Evolutionary conservation across 176 grass and related monocot genomes (phyloP), one percentile per base, ranked within the genome.

Genomic region (Zoysia japonica): DNA sequence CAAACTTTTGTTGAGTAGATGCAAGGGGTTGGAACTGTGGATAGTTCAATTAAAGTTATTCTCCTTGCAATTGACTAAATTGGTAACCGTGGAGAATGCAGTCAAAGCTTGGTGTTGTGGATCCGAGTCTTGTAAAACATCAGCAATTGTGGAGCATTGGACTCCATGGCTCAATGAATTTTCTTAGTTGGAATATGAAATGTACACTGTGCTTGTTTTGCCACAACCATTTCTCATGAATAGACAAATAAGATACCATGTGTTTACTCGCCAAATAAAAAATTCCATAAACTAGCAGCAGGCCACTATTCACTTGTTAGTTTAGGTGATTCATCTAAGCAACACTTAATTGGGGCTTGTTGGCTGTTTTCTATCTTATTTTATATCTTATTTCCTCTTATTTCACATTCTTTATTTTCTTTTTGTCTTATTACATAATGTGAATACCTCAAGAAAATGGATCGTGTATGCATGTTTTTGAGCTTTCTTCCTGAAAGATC

Each of bases 401-500:
- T 62, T 20, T 15, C 38, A 44, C 47, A 28, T 15, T 1, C 62
- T 61, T 3, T 65, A 49, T 8, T 70, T 54, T 50, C 10, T 13
- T 41, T 17, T n/a, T 7, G 19, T 55, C 66, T 68, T 74, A 68
- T 74, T 13, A 55, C 47, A 38, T 20, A 67, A 85, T 53, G 3
- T 35, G 4, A 61, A 16, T 12, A 40, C 7, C 49, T 66, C 19
- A 80, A 85, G 43, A 55, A 49, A 57, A 75, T 68, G 16, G 46
- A 28, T 37, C 65, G 11, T 49, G 10, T 35, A 37, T 71, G 67
- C 12, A 45, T 39, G 50, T 70, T 84, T 83, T 83, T 10, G 43
- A 47, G 1, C 47, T 57, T 65, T 16, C 2, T 65, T 51, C 73
- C 66, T 89, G 47, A 89, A 68, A 6, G 81, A 62, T 20, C 66